Conservation (phyloP, 176 grass and related monocot species). For the Triticum aestivum region DNA sequence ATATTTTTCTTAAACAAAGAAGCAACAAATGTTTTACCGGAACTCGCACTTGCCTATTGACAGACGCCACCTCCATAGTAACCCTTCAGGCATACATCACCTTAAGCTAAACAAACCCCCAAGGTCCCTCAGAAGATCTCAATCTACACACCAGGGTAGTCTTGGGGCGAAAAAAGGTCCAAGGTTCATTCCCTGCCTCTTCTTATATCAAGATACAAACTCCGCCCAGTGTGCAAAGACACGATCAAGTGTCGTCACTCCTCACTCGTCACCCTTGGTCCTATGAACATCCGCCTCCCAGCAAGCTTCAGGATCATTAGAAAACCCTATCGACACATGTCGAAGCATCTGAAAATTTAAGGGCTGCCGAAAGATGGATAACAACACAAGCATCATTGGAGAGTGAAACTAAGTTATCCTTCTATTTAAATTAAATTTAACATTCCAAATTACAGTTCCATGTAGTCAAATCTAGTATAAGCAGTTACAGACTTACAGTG, state of each 20-base stretch:
- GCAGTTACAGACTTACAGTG: neutral
- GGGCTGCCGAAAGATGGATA: neutral
- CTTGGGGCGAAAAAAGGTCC: neutral
- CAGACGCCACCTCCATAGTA: too few relatives aligned
- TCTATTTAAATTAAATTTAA: neutral
- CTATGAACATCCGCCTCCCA: neutral
- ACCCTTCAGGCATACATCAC: neutral
- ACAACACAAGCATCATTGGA: neutral
- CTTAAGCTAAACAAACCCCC: neutral
- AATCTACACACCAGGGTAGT: neutral
- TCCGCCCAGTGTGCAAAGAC: neutral
- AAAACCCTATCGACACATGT: neutral
- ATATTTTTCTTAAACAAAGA: too few relatives aligned
- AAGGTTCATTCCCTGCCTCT: neutral
- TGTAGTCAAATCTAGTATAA: neutral
- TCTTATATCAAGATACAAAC: neutral
- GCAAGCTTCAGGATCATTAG: neutral
- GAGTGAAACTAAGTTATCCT: neutral
- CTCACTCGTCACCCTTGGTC: neutral
- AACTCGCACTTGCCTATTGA: neutral
- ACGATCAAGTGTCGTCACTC: neutral
- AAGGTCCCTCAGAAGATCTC: slow-evolving; percentile 15
- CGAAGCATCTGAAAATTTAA: neutral
- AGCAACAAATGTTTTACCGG: too few relatives aligned
- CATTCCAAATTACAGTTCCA: neutral